phyloP scores from a whole-genome alignment of 441 rosid species.

The Populus hybrid region DNA sequence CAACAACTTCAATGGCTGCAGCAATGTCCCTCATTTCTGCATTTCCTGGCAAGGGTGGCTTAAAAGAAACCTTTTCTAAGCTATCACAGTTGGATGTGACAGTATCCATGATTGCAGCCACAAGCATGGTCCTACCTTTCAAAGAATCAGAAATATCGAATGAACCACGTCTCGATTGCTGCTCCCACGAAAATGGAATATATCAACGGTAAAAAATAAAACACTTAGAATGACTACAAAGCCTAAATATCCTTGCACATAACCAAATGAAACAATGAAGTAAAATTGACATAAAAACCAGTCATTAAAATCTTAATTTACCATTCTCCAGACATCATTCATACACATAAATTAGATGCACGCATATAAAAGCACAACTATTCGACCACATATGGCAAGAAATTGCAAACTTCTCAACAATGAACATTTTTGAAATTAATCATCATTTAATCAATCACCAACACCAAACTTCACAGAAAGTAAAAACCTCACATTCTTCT shows the following conservation, averaged over 20 bases:
- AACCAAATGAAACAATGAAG: not conserved
- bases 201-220: slow-evolving; percentile 55
- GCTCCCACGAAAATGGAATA: slow-evolving; percentile 87
- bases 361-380: no score
- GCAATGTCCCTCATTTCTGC: slow-evolving; percentile 88
- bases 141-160: slow-evolving; percentile 92
- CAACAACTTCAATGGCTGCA: slow-evolving; percentile 83
- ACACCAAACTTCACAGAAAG: not conserved
- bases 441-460: not conserved
- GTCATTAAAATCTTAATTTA: not conserved
- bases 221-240: slow-evolving; percentile 20
- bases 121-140: slow-evolving; percentile 99
- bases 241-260: not conserved
- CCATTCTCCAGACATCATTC: not conserved
- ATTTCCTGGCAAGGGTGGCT: slow-evolving; percentile 61
- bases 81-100: slow-evolving; percentile 78
- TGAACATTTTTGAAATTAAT: not conserved
- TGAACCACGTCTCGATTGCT: slow-evolving; percentile 94
- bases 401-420: not conserved
- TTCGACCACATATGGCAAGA: not conserved
- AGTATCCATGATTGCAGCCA: slow-evolving; percentile 95
- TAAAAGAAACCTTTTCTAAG: slow-evolving; percentile 51
- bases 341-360: not conserved
- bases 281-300: not conserved
- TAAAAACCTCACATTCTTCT: slow-evolving; percentile 53